Base-by-base conservation (phyloP, 768 basidiomycete genomes). In the Pulveroboletus sp. region DNA sequence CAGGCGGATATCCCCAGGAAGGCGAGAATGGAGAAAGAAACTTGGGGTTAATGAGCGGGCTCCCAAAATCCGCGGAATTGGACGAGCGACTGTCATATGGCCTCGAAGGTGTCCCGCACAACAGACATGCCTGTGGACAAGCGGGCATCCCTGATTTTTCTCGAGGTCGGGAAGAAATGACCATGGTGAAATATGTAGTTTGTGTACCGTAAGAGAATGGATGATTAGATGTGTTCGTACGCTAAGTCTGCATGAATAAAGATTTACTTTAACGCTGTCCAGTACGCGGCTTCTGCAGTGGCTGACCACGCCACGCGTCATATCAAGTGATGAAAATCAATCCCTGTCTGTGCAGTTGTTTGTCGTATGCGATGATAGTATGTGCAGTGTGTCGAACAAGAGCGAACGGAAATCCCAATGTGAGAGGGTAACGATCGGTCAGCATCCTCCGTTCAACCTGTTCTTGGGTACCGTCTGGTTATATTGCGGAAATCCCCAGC, bases 401-500 rank as follows among this genome's bases (percentile, higher is more conserved):
- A n/a, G n/a, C n/a, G n/a, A n/a, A n/a, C n/a, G n/a, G n/a, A n/a
- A n/a, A n/a, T n/a, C n/a, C n/a, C n/a, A n/a, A n/a, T n/a, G n/a
- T n/a, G n/a, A n/a, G n/a, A n/a, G n/a, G n/a, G n/a, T n/a, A n/a
- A n/a, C n/a, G n/a, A n/a, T n/a, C n/a, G 36, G 29, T 68, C 43
- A 68, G 40, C 66, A 68, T 43, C 56, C 62, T 17, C 66, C 66
- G 14, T 57, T 62, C 39, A 68, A 31, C 22, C 68, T 74, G 64
- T 82, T 87, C 68, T 80, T 83, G 10, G 85, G 85, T 68, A 78
- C 78, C 12, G 73, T 62, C 53, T 82, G 80, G 9, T 72, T 67
- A 58, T 71, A 83, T 12, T 59, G 63, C 2, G 66, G 65, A 17
- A 4, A 49, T 22, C 51, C 64, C 78, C 78, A 80, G 37, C 67